Evolutionary conservation across 345 rosid species (phyloP).

Genomic region (Camelina hispida): DNA sequence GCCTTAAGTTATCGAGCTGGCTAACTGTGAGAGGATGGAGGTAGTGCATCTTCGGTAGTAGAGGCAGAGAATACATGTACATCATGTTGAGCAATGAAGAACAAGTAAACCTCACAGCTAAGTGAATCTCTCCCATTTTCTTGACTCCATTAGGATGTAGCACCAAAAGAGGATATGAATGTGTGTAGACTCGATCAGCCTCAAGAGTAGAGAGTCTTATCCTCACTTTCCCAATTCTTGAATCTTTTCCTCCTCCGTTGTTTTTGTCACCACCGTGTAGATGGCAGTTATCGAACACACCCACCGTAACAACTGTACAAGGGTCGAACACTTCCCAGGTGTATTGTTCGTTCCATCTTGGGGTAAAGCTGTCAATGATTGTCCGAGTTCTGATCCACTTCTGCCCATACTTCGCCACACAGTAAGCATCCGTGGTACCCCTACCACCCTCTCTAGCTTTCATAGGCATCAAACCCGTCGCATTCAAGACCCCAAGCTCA

Average conservation of each 20-base stretch:
- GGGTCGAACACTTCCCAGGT: conserved; percentile 94
- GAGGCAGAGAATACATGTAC: conserved; percentile 79
- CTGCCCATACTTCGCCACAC: conserved; percentile 96
- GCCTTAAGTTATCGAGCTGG: conserved; percentile 84
- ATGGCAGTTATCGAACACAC: conserved; percentile 91
- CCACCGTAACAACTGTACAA: conserved; percentile 85
- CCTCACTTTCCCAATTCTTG: conserved; percentile 83
- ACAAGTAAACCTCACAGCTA: conserved; percentile 82
- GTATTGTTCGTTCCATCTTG: conserved; percentile 95
- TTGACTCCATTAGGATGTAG: conserved; percentile 79
- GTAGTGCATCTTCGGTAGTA: conserved; percentile 93
- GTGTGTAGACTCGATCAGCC: conserved; percentile 87
- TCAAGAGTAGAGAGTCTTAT: conserved; percentile 90
- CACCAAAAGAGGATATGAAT: conserved; percentile 82
- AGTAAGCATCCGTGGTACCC: conserved; percentile 86
- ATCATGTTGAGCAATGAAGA: conserved; percentile 75
- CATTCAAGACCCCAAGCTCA: conserved; percentile 57
- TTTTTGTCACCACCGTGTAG: conserved; percentile 40
- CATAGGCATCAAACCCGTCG: conserved; percentile 81
- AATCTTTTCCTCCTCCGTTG: conserved; percentile 57
- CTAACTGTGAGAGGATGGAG: conserved; percentile 81
- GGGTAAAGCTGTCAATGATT: conserved; percentile 73
- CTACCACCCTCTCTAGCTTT: conserved; percentile 78
- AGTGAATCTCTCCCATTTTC: conserved; percentile 87
- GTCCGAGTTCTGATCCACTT: conserved; percentile 96